Base-by-base conservation (phyloP, 768 basidiomycete species). In the Dioszegia crocea region DNA sequence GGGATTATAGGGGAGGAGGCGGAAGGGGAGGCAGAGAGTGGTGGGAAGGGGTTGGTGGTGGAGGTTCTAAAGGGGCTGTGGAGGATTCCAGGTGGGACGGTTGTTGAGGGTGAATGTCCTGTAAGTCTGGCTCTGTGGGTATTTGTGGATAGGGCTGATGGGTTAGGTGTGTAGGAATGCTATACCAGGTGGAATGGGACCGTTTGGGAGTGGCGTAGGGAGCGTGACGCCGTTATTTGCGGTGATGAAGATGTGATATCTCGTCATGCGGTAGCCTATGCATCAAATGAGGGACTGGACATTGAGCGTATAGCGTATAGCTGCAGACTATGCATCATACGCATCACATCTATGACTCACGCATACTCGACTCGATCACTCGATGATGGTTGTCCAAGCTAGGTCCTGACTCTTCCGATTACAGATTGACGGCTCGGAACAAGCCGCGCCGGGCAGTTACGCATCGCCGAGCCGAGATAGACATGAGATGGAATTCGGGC, bases 31-130 rank as follows among this genome's bases (percentile, higher is more conserved):
- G 50, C 33, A 30, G 60, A 64, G 19, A n/a, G n/a, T n/a, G n/a
- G n/a, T n/a, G 48, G 58, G n/a, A 57, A 57, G 27, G 56, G 60
- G n/a, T 11, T 40, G 10, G 62, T 61, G 10, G 60, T 59, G 23
- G 44, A 67, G 43, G 58, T 64, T 31, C 36, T 73, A 8, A 67
- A 59, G 36, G 66, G 71, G 1, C 50, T 73, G 29, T 73, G 71
- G 71, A 67, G 60, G 57, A 41, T 73, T 2, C 61, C 65, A 11
- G 62, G 61, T 12, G 46, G 44, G 5, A 63, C 55, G 52, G 59
- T 70, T 11, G 60, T 73, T 10, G 71, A 73, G 44, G 71, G 71
- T 8, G 71, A 73, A 56, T 73, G 71, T 66, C 71, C 71, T 24
- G 71, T 73, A 46, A 61, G 71, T 26, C 6, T n/a, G n/a, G 23